Evolutionary conservation across 192 early-diverging fungal species (phyloP), one percentile per base, ranked within the genome.

Genomic region (Spinellus fusiger): DNA sequence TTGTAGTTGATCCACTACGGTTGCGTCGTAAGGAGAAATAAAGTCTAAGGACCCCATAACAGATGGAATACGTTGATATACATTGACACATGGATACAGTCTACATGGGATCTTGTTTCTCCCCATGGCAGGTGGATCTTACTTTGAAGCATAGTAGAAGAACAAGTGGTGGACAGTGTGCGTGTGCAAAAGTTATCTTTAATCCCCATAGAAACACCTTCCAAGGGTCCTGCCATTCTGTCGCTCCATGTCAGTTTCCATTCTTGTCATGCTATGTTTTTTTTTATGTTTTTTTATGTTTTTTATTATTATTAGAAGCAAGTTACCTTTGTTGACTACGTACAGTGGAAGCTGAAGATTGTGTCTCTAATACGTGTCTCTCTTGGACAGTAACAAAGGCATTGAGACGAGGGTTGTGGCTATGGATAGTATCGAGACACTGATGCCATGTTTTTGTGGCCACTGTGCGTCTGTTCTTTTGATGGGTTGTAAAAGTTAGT

Each of bases 171-270:
- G 16, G 78, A 70, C n/a, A 80, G 56, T 4, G 51, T 51, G 4
- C 54, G 44, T 0, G 85, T 88, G 48, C 85, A 86, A 59, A 97
- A 82, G 56, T 93, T 93, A 77, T 84, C 84, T 64, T 97, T 97
- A 58, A 92, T 70, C 12, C 80, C 89, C 7, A 94, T 69, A 0
- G 84, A 69, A 56, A 86, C 75, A 8, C 84, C 91, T 31, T 86
- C 77, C 12, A 93, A 59, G n/a, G 73, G 61, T 5, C 80, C 52
- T 31, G 35, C 9, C 27, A 32, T 22, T 12, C 4, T 16, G 23
- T 9, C 5, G 23, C 2, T 12, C 27, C 27, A 28, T 54, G 52
- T n/a, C 46, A 49, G n/a, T 25, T 44, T 6, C 35, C 6, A 37
- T 37, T 37, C 35, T 6, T 37, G 6, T 37, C 6, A 37, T 37